These are phyloP conservation scores for Aspergillus bridgeri DNA, from an alignment of 495 filamentous ascomycete species.

Conservation along the genomic window DNA sequence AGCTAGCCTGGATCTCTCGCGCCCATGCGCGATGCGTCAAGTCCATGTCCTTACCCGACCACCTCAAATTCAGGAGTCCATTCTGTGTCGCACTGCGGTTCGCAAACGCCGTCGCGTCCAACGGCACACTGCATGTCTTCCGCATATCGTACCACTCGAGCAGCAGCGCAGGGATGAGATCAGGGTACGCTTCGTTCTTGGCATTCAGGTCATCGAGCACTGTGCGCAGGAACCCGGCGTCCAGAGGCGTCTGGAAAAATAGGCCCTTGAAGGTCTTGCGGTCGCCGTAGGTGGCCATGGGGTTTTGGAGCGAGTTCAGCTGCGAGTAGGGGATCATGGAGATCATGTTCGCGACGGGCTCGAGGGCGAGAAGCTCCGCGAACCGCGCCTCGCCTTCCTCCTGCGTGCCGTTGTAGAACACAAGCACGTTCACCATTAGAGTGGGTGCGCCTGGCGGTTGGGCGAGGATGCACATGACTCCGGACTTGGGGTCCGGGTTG, in stretches of 20 bases:
- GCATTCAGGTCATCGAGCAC: conserved; percentile 36
- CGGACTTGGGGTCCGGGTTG: conserved; percentile 30
- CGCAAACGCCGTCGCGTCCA: conserved; percentile 26
- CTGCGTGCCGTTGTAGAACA: conserved; percentile 51
- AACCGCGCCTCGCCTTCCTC: conserved; percentile 40
- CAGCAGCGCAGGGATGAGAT: conserved; percentile 27
- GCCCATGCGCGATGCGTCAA: conserved; percentile 30
- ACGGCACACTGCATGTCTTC: conserved; percentile 28
- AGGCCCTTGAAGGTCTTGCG: conserved; percentile 48
- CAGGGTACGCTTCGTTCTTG: conserved; percentile 23
- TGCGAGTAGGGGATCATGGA: conserved; percentile 39
- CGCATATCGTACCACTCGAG: conserved; percentile 36
- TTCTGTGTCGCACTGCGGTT: conserved; percentile 32
- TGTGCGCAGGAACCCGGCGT: conserved; percentile 29
- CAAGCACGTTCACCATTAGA: conserved; percentile 37
- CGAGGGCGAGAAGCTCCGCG: conserved; percentile 30
- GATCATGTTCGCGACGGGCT: conserved; percentile 36
- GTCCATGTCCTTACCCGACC: conserved; percentile 27
- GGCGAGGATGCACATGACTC: conserved; percentile 37
- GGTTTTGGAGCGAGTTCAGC: conserved; percentile 42
- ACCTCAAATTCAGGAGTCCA: conserved; percentile 35
- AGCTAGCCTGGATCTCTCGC: conserved; percentile 25
- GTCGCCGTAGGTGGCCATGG: conserved; percentile 37
- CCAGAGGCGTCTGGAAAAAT: conserved; percentile 44
- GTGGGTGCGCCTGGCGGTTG: conserved; percentile 31